Evolutionary conservation across 2,329 filamentous ascomycete genomes (phyloP).

Genomic region (Lachnellula hyalina): DNA sequence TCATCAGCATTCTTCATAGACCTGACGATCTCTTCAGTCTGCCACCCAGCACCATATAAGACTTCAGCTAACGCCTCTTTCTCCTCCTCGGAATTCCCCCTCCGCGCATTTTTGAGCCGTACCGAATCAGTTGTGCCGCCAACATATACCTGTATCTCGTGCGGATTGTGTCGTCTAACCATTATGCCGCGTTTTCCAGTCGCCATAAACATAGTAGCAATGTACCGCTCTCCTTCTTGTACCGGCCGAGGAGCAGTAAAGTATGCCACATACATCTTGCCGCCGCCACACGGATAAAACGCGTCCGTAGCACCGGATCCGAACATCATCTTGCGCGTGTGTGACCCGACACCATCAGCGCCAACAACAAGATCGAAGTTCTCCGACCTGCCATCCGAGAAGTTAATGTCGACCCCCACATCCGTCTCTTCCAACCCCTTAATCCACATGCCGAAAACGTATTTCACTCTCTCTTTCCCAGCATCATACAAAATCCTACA

Average conservation of each 20-base stretch:
- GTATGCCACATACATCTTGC: slow-evolving; percentile 31
- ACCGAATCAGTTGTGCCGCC: slow-evolving; percentile 24
- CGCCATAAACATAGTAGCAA: slow-evolving; percentile 35
- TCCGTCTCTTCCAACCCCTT: slow-evolving; percentile 20
- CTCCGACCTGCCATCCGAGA: slow-evolving; percentile 7
- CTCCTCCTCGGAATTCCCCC: slow-evolving; percentile 31
- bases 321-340: slow-evolving; percentile 39
- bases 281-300: slow-evolving; percentile 17
- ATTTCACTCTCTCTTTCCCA: slow-evolving; percentile 27
- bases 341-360: slow-evolving; percentile 49
- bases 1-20: slow-evolving; percentile 35
- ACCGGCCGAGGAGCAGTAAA: slow-evolving; percentile 33
- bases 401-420: slow-evolving; percentile 30
- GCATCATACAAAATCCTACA: slow-evolving; percentile 36
- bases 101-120: slow-evolving; percentile 25
- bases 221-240: slow-evolving; percentile 31
- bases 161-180: slow-evolving; percentile 35
- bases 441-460: slow-evolving; percentile 30
- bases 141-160: slow-evolving; percentile 37
- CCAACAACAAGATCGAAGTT: slow-evolving; percentile 47
- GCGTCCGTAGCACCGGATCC: slow-evolving; percentile 14
- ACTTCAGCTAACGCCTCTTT: slow-evolving; percentile 36
- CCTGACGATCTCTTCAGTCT: slow-evolving; percentile 37
- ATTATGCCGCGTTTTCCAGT: slow-evolving; percentile 35
- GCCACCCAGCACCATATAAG: slow-evolving; percentile 41